Percentiles rank a stretch among this genome's conserved stretches.
Conservation (phyloP, 257 asterid genomes). For the Knoxia roxburghii region DNA sequence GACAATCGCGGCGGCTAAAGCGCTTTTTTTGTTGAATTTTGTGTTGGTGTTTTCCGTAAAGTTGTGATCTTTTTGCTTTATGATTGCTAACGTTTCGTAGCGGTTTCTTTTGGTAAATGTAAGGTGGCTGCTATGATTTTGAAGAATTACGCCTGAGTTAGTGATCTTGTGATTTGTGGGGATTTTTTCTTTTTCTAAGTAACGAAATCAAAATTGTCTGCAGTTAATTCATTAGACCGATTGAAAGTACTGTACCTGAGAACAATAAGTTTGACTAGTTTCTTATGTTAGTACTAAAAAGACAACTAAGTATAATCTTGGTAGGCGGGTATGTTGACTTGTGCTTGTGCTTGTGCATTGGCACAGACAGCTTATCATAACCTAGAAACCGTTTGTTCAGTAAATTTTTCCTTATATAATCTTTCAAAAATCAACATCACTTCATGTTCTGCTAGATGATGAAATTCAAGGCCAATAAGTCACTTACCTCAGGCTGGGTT, state of each 20-base stretch:
- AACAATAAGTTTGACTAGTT: conserved; percentile 1
- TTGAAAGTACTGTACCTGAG: background rate
- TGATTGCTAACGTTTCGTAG: background rate
- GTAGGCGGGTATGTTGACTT: background rate
- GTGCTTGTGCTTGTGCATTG: background rate
- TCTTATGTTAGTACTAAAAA: no score
- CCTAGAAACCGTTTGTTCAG: no score
- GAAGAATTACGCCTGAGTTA: background rate
- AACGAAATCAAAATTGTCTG: background rate
- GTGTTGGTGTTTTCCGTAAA: background rate
- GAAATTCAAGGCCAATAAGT: no score
- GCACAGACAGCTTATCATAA: no score
- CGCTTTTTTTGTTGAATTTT: background rate
- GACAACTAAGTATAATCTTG: background rate
- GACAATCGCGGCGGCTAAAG: background rate
- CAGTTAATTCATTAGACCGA: background rate
- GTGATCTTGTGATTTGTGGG: background rate
- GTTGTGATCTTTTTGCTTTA: background rate
- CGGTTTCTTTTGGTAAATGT: no score
- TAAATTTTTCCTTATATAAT: no score
- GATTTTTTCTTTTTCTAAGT: background rate
- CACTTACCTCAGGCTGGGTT: no score
- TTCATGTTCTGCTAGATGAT: no score
- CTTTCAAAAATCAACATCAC: no score
- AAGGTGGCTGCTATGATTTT: background rate